These are phyloP conservation scores for Phanerochaete sordida DNA, from an alignment of 768 basidiomycete species.

Conservation along the genomic window DNA sequence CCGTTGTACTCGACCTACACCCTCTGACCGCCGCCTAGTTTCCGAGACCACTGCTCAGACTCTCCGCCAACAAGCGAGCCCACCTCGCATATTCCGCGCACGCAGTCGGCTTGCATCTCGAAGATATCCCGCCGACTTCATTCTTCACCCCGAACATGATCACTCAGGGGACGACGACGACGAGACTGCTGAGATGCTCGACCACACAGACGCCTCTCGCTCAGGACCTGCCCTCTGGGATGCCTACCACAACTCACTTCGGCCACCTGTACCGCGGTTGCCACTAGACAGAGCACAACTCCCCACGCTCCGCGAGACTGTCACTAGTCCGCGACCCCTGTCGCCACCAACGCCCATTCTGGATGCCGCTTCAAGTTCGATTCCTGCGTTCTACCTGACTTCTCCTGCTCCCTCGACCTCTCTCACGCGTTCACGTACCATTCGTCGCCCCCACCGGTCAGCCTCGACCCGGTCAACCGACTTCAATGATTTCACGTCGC, in stretches of 20 bases:
- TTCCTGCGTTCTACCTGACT: background rate
- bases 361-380: background rate
- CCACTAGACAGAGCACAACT: background rate
- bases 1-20: constrained; percentile 51
- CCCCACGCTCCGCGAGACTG: background rate
- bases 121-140: constrained; percentile 7
- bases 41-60: constrained; percentile 64
- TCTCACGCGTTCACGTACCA: constrained; percentile 48
- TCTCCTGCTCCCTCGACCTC: constrained; percentile 3
- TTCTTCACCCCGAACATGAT: constrained; percentile 48
- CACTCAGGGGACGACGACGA: constrained; percentile 62
- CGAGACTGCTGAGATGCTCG: constrained; percentile 42
- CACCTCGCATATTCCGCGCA: constrained; percentile 50
- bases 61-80: constrained; percentile 53
- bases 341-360: constrained; percentile 5
- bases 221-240: constrained; percentile 63
- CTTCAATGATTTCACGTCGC: constrained; percentile 69
- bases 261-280: background rate
- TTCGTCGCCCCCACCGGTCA: constrained; percentile 53
- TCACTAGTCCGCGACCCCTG: constrained; percentile 15
- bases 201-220: constrained; percentile 52
- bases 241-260: constrained; percentile 35
- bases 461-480: constrained; percentile 44
- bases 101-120: constrained; percentile 10
- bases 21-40: constrained; percentile 56